Evolutionary conservation across 108 stramenopile species (phyloP).

Genomic region (Ochromonas danica): DNA sequence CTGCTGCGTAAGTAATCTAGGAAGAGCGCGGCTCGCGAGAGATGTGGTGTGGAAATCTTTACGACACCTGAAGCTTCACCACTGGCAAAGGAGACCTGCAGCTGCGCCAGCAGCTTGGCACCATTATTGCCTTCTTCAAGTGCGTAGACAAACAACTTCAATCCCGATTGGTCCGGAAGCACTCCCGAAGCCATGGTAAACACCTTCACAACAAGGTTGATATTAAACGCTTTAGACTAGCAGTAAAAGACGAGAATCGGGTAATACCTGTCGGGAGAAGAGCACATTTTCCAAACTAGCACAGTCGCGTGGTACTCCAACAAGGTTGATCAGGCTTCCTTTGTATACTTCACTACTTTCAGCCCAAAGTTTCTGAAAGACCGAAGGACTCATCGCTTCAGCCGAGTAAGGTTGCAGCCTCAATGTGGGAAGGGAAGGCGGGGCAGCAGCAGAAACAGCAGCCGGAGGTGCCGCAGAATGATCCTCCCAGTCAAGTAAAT

Average conservation of each 20-base stretch:
- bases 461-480: neutral
- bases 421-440: neutral
- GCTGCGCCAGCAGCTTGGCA: too few relatives aligned
- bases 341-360: neutral
- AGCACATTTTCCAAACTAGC: neutral
- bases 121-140: too few relatives aligned
- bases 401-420: neutral
- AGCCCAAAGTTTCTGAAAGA: constrained; percentile 21
- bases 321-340: neutral
- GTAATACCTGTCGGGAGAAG: neutral
- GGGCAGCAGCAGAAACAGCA: neutral
- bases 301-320: neutral
- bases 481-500: constrained; percentile 32
- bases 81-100: too few relatives aligned
- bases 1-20: too few relatives aligned
- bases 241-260: neutral
- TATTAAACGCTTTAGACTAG: neutral
- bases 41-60: too few relatives aligned
- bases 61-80: too few relatives aligned
- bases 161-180: neutral
- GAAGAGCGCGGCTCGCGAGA: too few relatives aligned
- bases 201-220: constrained; percentile 1
- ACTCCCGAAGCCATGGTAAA: constrained; percentile 25
- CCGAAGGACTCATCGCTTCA: neutral
- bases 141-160: constrained; percentile 35